Conservation (phyloP, 2,329 filamentous ascomycete species). For the Arthrobotrys iridis region DNA sequence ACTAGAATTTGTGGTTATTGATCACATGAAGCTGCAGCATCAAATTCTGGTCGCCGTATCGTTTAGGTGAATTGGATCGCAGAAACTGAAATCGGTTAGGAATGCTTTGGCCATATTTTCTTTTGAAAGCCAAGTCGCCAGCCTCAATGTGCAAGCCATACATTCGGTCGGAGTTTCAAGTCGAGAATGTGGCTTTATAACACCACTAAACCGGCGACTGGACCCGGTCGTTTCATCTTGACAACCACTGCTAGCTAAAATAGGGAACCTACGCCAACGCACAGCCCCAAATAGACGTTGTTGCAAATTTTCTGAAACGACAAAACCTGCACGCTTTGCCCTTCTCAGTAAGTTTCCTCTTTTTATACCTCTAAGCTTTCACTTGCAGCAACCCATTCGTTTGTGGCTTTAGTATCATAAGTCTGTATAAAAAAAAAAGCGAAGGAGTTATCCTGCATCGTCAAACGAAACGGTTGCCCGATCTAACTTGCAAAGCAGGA, state of each 20-base stretch:
- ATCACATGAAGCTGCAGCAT: neutral
- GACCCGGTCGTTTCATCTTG: conserved; percentile 38
- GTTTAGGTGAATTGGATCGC: conserved; percentile 11
- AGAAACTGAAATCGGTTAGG: neutral
- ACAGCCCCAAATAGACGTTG: conserved; percentile 21
- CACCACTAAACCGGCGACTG: neutral
- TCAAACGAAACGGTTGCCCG: conserved; percentile 10
- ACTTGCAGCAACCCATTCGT: conserved; percentile 13
- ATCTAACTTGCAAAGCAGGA: conserved; percentile 9
- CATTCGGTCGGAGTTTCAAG: conserved; percentile 28
- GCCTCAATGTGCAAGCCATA: conserved; percentile 32
- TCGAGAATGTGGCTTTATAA: conserved; percentile 22
- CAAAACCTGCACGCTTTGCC: conserved; percentile 6
- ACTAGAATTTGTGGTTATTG: neutral
- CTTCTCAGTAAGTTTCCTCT: conserved; percentile 8
- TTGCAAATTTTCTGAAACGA: conserved; percentile 38
- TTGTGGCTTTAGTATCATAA: conserved; percentile 1
- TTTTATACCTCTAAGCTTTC: conserved; percentile 1
- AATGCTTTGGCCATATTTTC: conserved; percentile 10
- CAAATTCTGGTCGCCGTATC: conserved; percentile 36
- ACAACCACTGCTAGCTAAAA: conserved; percentile 20
- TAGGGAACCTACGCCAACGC: conserved; percentile 13
- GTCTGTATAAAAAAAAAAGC: conserved; percentile 19
- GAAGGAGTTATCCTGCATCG: neutral
- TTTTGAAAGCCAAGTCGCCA: conserved; percentile 18